These are phyloP conservation scores for Kwoniella dejecticola DNA, from an alignment of 768 basidiomycete genomes.

Conservation along the genomic window DNA sequence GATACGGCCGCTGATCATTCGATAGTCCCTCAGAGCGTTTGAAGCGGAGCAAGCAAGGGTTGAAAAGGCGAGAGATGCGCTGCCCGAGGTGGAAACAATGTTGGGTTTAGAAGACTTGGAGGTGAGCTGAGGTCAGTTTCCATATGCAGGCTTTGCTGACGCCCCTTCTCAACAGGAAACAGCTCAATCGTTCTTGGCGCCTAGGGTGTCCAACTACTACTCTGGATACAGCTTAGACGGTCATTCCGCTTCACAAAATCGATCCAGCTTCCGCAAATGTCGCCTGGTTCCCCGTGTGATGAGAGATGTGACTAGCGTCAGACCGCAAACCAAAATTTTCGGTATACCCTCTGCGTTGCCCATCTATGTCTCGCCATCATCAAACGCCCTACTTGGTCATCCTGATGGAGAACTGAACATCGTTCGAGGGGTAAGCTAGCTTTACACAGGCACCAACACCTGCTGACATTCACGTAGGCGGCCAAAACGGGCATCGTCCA, in stretches of 20 bases:
- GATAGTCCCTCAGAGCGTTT: slow-evolving; percentile 20
- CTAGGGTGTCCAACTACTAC: slow-evolving; percentile 38
- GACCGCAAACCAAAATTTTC: slow-evolving; percentile 53
- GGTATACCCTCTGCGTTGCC: slow-evolving; percentile 54
- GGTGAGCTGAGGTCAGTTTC: no score
- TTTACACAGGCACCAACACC: background rate
- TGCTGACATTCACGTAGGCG: slow-evolving; percentile 38
- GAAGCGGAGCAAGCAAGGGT: slow-evolving; percentile 39
- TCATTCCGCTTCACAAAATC: slow-evolving; percentile 34
- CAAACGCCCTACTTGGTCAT: slow-evolving; percentile 68
- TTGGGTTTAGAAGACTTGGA: slow-evolving; percentile 51
- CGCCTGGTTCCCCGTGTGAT: slow-evolving; percentile 54
- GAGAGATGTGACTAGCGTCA: slow-evolving; percentile 48
- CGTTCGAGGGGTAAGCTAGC: slow-evolving; percentile 43
- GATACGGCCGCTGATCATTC: background rate
- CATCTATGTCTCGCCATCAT: slow-evolving; percentile 57
- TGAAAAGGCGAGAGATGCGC: slow-evolving; percentile 27
- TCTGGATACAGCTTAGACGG: slow-evolving; percentile 31
- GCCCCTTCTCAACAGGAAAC: slow-evolving; percentile 34
- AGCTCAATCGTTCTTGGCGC: slow-evolving; percentile 36
- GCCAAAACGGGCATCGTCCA: slow-evolving; percentile 54
- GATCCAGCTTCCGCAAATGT: slow-evolving; percentile 42
- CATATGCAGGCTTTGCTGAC: no score
- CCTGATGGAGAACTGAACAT: slow-evolving; percentile 65
- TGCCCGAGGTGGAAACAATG: slow-evolving; percentile 48